phyloP scores from a whole-genome alignment of 805 yeast species.

The Candida schatavii region DNA sequence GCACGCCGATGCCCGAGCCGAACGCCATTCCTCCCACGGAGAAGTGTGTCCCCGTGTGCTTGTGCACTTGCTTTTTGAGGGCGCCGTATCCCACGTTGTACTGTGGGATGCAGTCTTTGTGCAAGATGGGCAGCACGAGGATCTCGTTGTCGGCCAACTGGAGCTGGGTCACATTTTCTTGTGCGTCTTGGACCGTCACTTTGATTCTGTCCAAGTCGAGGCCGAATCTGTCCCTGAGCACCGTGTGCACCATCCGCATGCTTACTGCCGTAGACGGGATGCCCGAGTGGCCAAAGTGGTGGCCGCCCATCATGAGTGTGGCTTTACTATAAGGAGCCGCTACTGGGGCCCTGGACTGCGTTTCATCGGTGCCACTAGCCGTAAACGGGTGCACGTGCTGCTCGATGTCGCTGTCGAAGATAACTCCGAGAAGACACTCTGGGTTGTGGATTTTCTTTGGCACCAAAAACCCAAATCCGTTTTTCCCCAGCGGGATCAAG shows the following conservation, averaged over 20 bases:
- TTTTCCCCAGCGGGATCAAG: conserved; percentile 32
- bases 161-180: conserved; percentile 13
- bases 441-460: conserved; percentile 54
- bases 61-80: conserved; percentile 32
- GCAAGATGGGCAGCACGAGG: conserved; percentile 32
- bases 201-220: not conserved
- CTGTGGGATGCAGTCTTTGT: conserved; percentile 69
- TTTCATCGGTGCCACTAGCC: not conserved
- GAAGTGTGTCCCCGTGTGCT: conserved; percentile 31
- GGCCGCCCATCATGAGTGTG: conserved; percentile 93
- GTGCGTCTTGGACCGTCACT: conserved; percentile 12
- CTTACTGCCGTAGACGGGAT: conserved; percentile 29
- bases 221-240: conserved; percentile 12
- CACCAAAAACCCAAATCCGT: conserved; percentile 87
- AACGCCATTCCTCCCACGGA: conserved; percentile 75
- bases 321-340: conserved; percentile 41
- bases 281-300: conserved; percentile 34
- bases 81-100: conserved; percentile 67
- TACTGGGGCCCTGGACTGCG: too few species aligned
- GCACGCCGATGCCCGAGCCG: conserved; percentile 83
- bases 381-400: conserved; percentile 4
- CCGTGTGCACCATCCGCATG: conserved; percentile 24
- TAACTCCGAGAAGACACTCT: conserved; percentile 73
- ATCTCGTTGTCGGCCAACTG: conserved; percentile 9
- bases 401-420: conserved; percentile 86